Evolutionary conservation across 129 eudicot genomes (phyloP).

Genomic region (Arctium minus): DNA sequence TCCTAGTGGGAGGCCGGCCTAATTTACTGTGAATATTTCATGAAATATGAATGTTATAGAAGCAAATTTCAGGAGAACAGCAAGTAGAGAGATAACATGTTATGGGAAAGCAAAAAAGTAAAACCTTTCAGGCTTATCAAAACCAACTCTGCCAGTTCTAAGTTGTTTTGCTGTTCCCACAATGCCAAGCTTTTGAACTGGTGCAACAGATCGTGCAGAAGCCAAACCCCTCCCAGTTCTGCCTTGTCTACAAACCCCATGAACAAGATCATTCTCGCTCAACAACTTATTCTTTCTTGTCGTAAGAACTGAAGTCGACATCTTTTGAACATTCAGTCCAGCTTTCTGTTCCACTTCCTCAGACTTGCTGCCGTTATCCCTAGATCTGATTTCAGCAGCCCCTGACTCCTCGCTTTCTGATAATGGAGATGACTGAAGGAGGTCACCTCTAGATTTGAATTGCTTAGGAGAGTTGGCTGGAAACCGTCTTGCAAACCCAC

Average conservation of each 20-base stretch:
- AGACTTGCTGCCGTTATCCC: conserved; percentile 45
- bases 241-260: conserved; percentile 61
- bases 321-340: conserved; percentile 50
- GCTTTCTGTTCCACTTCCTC: conserved; percentile 51
- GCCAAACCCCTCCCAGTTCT: conserved; percentile 60
- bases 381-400: conserved; percentile 62
- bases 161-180: conserved; percentile 68
- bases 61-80: background rate
- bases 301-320: conserved; percentile 46
- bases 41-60: background rate
- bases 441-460: conserved; percentile 48
- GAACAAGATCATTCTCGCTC: conserved; percentile 42
- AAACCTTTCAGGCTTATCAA: conserved; percentile 72
- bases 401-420: conserved; percentile 93
- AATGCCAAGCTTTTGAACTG: conserved; percentile 52
- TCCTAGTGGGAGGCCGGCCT: conserved; percentile 78
- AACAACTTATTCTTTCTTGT: conserved; percentile 54
- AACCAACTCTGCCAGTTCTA: conserved; percentile 59
- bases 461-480: conserved; percentile 55
- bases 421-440: conserved; percentile 41
- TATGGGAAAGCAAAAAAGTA: background rate
- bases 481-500: conserved; percentile 37
- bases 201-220: conserved; percentile 49
- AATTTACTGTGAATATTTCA: conserved; percentile 42
- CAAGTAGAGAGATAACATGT: background rate